Base-by-base conservation (phyloP, 306 rosid species). In the Ceratonia siliqua region DNA sequence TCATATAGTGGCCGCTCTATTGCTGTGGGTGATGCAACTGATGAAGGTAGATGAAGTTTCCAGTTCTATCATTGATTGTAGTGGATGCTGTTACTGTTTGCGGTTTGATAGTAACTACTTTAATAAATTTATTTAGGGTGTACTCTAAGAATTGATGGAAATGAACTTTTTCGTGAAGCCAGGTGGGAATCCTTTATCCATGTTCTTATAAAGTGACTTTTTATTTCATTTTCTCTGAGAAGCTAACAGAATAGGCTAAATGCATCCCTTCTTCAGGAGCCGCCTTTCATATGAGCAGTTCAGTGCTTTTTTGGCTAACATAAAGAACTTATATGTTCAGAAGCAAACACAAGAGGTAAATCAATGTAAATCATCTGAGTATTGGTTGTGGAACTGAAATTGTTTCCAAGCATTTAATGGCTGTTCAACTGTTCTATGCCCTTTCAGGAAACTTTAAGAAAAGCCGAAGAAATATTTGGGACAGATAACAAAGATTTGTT, bases 391-490 rank as follows among this genome's bases (percentile, higher is more conserved):
- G 32, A 66, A 49, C 70, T 13, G 61, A 49, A 78, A 55, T 53
- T 73, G 13, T 50, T 70, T 54, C 62, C 30, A 68, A 55, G 57
- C 14, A 18, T 17, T 21, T 80, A 49, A 67, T 82, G 55, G 65
- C 42, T 63, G 74, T 48, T 82, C 30, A 28, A 20, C 38, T 49
- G 15, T 79, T 61, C 22, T 32, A 21, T 82, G 52, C 28, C 54
- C 72, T 87, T 76, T 50, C 73, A 93, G 98, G 98, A 87, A 80
- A 91, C 98, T 59, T 76, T 93, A 65, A 82, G 92, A 82, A 93
- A 91, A 87, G 97, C 98, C 50, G 98, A 90, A 76, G 96, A 91
- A 59, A 91, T 93, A 88, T 91, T 93, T 56, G 98, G 98, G 74
- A 82, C 85, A 25, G 98, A 89, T 72, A 93, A 93, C 87, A 91